These are phyloP conservation scores for Pythium coloratum DNA, from an alignment of 352 stramenopile genomes.

Conservation along the genomic window DNA sequence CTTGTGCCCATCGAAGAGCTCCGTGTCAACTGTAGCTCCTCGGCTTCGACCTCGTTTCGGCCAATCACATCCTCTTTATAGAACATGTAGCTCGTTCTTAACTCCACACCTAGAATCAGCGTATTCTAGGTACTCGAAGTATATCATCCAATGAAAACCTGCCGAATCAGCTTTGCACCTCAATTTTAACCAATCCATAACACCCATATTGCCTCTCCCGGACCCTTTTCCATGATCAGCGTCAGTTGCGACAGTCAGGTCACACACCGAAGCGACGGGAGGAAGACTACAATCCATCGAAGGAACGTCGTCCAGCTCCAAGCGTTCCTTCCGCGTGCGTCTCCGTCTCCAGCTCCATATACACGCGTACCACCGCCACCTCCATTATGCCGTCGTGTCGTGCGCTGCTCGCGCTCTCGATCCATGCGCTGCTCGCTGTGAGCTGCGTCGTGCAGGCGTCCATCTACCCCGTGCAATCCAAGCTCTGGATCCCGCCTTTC, in stretches of 20 bases:
- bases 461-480: constrained; percentile 72
- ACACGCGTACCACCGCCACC: background rate
- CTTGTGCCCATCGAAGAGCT: background rate
- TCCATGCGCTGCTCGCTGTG: constrained; percentile 3
- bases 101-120: background rate
- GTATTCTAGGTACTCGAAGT: background rate
- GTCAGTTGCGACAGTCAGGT: background rate
- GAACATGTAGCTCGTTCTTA: background rate
- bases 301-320: background rate
- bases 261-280: background rate
- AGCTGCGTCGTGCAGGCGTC: constrained; percentile 35
- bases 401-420: constrained; percentile 12
- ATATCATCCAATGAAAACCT: background rate
- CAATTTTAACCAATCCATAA: constrained; percentile 4
- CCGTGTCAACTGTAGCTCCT: constrained; percentile 23
- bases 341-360: background rate
- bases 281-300: background rate
- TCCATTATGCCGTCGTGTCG: constrained; percentile 11
- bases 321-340: background rate
- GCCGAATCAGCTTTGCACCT: background rate
- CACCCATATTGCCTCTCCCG: background rate
- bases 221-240: constrained; percentile 2
- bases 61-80: constrained; percentile 20
- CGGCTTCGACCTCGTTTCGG: constrained; percentile 2
- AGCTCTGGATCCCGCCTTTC: constrained; percentile 75